Conservation (phyloP, 2,329 filamentous ascomycete genomes). For the Fusarium phyllophilum region DNA sequence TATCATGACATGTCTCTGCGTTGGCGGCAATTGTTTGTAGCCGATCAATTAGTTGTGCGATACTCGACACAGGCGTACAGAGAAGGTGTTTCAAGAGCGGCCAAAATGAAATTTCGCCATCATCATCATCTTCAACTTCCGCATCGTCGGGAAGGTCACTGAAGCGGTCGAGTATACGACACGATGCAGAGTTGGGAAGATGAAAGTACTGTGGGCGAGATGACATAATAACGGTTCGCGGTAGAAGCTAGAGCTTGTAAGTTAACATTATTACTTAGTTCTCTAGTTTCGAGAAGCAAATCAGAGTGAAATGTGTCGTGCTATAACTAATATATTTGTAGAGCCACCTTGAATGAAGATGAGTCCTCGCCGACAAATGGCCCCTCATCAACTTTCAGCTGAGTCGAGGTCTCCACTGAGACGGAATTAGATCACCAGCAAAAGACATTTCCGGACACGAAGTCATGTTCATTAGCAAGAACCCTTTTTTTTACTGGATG, state of each 20-base stretch:
- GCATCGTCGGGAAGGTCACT: slow-evolving; percentile 39
- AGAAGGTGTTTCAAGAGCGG: slow-evolving; percentile 41
- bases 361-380: slow-evolving; percentile 13
- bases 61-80: not conserved
- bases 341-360: not conserved
- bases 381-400: not conserved
- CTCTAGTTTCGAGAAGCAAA: not conserved
- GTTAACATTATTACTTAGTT: not conserved
- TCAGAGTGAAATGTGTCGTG: fast-evolving
- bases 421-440: not conserved
- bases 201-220: slow-evolving; percentile 21
- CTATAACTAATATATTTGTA: not conserved
- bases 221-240: slow-evolving; percentile 1
- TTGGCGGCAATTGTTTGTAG: slow-evolving; percentile 45
- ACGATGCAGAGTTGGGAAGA: slow-evolving; percentile 33
- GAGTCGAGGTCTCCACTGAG: not conserved
- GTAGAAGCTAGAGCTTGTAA: not conserved
- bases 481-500: not conserved
- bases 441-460: not conserved
- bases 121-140: slow-evolving; percentile 34
- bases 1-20: slow-evolving; percentile 25
- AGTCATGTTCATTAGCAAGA: not conserved
- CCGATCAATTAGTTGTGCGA: slow-evolving; percentile 36
- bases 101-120: slow-evolving; percentile 43
- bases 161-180: slow-evolving; percentile 46